Evolutionary conservation across 768 basidiomycete species (phyloP), one percentile per base, ranked within the genome.

Genomic region (Boletellus ananiceps): DNA sequence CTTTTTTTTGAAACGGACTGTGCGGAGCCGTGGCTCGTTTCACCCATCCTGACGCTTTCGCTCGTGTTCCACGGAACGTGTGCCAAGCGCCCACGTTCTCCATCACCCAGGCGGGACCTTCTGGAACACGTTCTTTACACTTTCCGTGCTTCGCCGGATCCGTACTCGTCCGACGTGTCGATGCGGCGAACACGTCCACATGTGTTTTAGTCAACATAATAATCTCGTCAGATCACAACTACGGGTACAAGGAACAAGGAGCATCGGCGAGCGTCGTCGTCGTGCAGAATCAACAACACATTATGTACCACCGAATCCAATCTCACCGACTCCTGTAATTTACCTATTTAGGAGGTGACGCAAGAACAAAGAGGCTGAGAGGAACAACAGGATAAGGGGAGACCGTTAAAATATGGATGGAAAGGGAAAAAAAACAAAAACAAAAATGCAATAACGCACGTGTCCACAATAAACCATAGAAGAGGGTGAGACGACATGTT

Each of bases 241-340:
- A 9, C 3, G 29, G 8, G 29, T 29, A 29, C 29, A 29, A 29
- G 29, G 29, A 29, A 39, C 2, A 18, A 33, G 35, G 21, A 39
- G n/a, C 34, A 25, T 40, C 44, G 8, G 12, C 12, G 18, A 8
- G 29, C 29, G 29, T 29, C 29, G 29, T 29, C 11, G 11, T 29
- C 29, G 29, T 11, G 15, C n/a, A 31, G 15, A 43, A 36, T 9
- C 23, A 31, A 51, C 15, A 21, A 40, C 18, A 31, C 46, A 47
- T 35, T 46, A 46, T 43, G 38, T 57, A 47, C 21, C 44, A 40
- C n/a, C 12, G 11, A 23, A 36, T 45, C 47, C 59, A 36, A 44
- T 39, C 39, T 57, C 46, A n/a, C 9, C 9, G 46, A 43, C 50
- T 47, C 19, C 34, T 35, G 40, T 29, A 34, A 46, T 37, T 36